These are phyloP conservation scores for Ciborinia camelliae DNA, from an alignment of 2,329 filamentous ascomycete species.

Conservation along the genomic window DNA sequence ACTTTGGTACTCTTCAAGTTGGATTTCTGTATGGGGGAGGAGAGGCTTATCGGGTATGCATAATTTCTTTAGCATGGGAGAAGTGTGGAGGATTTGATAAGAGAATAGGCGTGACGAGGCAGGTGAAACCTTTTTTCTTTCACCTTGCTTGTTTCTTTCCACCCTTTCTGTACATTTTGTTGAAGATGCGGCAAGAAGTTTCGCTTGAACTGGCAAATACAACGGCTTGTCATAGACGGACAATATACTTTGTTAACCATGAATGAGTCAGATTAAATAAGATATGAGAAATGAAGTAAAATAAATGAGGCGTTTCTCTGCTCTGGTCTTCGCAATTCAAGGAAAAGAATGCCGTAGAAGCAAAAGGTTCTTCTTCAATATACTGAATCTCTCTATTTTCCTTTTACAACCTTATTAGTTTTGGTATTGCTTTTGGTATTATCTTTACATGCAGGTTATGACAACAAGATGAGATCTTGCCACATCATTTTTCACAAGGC, in stretches of 20 bases:
- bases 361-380: not conserved
- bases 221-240: not conserved
- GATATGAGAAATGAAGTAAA: not conserved
- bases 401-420: not conserved
- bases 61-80: not conserved
- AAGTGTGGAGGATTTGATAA: not conserved
- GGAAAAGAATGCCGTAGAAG: not conserved
- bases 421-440: not conserved
- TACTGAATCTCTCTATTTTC: not conserved
- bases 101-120: not conserved
- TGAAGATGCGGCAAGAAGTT: not conserved
- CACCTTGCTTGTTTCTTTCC: not conserved
- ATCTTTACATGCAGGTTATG: not conserved
- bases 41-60: not conserved
- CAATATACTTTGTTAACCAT: not conserved
- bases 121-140: constrained; percentile 2
- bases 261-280: not conserved
- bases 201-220: not conserved
- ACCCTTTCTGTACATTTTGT: not conserved
- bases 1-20: not conserved
- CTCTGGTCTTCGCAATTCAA: not conserved
- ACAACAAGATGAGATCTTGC: not conserved
- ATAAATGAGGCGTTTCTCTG: not conserved
- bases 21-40: not conserved
- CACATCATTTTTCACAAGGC: constrained; percentile 6